These are phyloP conservation scores for Lactuca sativa DNA, from an alignment of 129 eudicot species.

Conservation along the genomic window DNA sequence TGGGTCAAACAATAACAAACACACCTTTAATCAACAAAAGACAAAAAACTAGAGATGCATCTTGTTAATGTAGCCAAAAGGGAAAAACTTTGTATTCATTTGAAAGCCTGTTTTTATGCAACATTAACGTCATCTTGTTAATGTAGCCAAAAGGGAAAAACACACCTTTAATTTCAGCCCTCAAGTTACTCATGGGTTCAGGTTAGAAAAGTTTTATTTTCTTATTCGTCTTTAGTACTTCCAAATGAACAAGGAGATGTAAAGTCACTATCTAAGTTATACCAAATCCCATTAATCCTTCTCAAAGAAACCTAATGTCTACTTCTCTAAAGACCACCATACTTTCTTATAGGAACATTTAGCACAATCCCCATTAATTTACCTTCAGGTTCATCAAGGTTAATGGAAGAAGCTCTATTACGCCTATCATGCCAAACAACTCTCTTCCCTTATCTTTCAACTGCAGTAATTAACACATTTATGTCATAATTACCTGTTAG, in stretches of 20 bases:
- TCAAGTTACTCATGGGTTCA: no score
- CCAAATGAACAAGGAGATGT: conserved; percentile 50
- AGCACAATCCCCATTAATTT: conserved; percentile 77
- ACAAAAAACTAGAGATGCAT: background rate
- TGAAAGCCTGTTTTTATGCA: no score
- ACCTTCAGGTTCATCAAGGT: conserved; percentile 59
- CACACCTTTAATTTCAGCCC: no score
- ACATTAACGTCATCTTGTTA: background rate
- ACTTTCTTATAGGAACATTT: conserved; percentile 72
- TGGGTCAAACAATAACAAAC: no score
- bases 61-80: no score
- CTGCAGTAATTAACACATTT: conserved; percentile 78
- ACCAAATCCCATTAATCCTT: conserved; percentile 73
- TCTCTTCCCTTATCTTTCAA: conserved; percentile 73
- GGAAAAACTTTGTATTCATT: no score
- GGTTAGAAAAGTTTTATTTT: no score
- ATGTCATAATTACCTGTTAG: conserved; percentile 91
- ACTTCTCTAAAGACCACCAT: conserved; percentile 70
- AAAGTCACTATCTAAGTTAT: conserved; percentile 93
- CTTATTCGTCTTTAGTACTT: no score
- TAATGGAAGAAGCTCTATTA: conserved; percentile 58
- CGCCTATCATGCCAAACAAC: conserved; percentile 93
- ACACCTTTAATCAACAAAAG: background rate
- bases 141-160: no score
- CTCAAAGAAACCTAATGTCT: conserved; percentile 91